Conservation (phyloP, 2,329 filamentous ascomycete genomes). For the Calonectria hongkongensis region DNA sequence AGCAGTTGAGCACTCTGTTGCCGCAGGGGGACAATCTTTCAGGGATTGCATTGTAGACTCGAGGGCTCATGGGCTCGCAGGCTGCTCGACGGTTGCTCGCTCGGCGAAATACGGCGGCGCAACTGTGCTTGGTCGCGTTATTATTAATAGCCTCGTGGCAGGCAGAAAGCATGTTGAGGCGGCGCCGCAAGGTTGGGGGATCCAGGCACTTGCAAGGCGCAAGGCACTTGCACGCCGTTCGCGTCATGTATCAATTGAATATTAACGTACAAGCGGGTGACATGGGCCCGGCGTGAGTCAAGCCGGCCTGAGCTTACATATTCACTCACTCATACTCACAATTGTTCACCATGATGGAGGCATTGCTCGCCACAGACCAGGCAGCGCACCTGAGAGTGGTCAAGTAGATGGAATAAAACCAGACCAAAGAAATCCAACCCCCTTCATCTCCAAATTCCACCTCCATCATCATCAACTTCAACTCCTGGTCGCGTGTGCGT, state of each 20-base stretch:
- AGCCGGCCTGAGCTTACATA: slow-evolving; percentile 32
- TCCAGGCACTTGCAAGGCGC: background rate
- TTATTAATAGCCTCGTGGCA: slow-evolving; percentile 19
- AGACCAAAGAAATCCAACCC: background rate
- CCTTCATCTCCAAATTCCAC: background rate
- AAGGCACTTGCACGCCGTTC: slow-evolving; percentile 21
- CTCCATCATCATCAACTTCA: background rate
- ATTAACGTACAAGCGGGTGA: slow-evolving; percentile 10
- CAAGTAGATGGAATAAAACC: slow-evolving; percentile 19
- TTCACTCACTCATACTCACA: background rate
- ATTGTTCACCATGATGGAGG: slow-evolving; percentile 12
- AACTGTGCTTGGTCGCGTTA: background rate
- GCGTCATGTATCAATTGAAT: slow-evolving; percentile 24
- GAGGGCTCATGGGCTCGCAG: background rate
- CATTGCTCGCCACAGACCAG: slow-evolving; percentile 12
- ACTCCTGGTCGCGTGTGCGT: slow-evolving; percentile 5
- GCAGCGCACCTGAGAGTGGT: background rate
- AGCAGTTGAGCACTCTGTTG: too few relatives aligned
- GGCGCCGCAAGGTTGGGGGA: slow-evolving; percentile 3
- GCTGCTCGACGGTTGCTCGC: slow-evolving; percentile 13
- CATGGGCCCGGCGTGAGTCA: slow-evolving; percentile 53
- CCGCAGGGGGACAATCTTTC: too few relatives aligned
- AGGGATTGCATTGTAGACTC: too few relatives aligned
- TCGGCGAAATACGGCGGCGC: slow-evolving; percentile 24
- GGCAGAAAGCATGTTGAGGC: background rate